Percentiles rank a stretch among this genome's conserved stretches.
phyloP scores from a whole-genome alignment of 805 yeast genomes.

The Starmera pachycereana region DNA sequence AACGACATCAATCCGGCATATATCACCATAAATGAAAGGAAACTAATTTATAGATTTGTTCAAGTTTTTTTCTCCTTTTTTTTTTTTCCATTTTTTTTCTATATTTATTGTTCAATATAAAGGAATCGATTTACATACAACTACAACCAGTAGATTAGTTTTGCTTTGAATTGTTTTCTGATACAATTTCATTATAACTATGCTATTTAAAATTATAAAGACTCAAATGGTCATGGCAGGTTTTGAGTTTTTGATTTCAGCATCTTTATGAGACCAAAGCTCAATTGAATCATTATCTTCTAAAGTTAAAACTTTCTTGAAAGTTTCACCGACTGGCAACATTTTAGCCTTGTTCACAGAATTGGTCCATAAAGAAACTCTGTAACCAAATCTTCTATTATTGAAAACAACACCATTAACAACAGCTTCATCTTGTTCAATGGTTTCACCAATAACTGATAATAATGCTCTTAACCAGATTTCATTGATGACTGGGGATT shows the following conservation, averaged over 20 bases:
- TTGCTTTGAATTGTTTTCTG: too few species aligned
- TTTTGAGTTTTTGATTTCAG: slow-evolving; percentile 17
- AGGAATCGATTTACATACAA: too few species aligned
- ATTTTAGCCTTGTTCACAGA: slow-evolving; percentile 56
- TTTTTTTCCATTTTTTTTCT: too few species aligned
- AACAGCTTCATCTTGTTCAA: slow-evolving; percentile 68
- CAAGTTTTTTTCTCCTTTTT: too few species aligned
- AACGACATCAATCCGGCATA: too few species aligned
- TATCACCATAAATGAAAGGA: too few species aligned
- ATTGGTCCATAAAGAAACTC: slow-evolving; percentile 91
- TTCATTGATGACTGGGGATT: slow-evolving; percentile 58
- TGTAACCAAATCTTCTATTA: slow-evolving; percentile 71
- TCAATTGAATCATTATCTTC: slow-evolving; percentile 69
- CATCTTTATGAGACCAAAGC: slow-evolving; percentile 49
- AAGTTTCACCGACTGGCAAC: slow-evolving; percentile 71
- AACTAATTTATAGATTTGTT: too few species aligned
- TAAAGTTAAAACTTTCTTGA: slow-evolving; percentile 76
- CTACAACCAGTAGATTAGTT: too few species aligned
- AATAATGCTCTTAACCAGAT: slow-evolving; percentile 86
- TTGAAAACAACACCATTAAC: slow-evolving; percentile 92
- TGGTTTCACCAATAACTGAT: slow-evolving; percentile 90
- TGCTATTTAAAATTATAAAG: too few species aligned
- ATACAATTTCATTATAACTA: too few species aligned
- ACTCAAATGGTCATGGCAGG: slow-evolving; percentile 18
- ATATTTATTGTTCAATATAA: too few species aligned